A percentile compares a stretch with the other conserved stretches of the same genome.
phyloP scores from a whole-genome alignment of 305 asterid genomes.

The Withania somnifera region DNA sequence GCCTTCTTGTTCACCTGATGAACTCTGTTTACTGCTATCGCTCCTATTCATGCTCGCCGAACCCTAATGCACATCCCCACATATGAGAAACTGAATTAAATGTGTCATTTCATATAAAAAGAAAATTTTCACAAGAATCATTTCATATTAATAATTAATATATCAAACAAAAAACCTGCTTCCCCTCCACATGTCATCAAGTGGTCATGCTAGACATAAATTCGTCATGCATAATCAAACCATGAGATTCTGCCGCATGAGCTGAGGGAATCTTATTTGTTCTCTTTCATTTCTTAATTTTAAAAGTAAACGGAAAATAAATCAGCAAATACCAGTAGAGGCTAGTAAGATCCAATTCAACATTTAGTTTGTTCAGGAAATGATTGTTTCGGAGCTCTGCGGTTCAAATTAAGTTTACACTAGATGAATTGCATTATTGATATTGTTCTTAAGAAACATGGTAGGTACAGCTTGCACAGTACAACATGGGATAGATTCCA shows the following conservation, averaged over 20 bases:
- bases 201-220: neutral
- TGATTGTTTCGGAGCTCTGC: neutral
- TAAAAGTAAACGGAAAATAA: neutral
- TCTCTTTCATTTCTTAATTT: neutral
- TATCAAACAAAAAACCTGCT: neutral
- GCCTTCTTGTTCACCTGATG: slow-evolving; percentile 62
- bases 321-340: neutral
- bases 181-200: neutral
- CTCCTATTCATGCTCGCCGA: neutral
- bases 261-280: neutral
- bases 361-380: slow-evolving; percentile 1
- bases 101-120: neutral
- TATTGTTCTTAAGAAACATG: neutral
- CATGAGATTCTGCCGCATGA: neutral
- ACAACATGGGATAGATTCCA: neutral
- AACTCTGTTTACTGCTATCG: slow-evolving; percentile 34
- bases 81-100: neutral
- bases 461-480: neutral
- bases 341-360: neutral
- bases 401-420: slow-evolving; percentile 1
- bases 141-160: neutral
- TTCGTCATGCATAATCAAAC: neutral
- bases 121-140: neutral
- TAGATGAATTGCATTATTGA: neutral
- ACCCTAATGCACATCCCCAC: neutral